phyloP scores from a whole-genome alignment of 768 basidiomycete genomes.

The Infundibulicybe gibba region DNA sequence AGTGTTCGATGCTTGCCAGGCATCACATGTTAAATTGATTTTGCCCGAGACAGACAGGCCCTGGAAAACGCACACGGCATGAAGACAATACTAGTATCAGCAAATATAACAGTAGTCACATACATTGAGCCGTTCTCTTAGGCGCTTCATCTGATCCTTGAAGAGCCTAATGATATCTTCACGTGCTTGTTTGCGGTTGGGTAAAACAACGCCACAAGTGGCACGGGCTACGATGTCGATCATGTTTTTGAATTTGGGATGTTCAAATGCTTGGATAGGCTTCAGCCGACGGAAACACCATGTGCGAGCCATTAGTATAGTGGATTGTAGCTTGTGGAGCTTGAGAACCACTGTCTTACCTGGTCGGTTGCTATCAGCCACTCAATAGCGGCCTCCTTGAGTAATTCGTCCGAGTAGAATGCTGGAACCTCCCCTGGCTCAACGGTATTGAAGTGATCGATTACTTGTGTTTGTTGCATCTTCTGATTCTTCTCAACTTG shows the following conservation, averaged over 20 bases:
- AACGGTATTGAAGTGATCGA: slow-evolving; percentile 2
- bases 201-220: slow-evolving; percentile 22
- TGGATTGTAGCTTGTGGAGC: too few relatives aligned
- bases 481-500: background rate
- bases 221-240: slow-evolving; percentile 19
- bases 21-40: slow-evolving; percentile 30
- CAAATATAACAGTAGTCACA: background rate
- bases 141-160: background rate
- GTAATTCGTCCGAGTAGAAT: slow-evolving; percentile 16
- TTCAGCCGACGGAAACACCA: too few relatives aligned
- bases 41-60: slow-evolving; percentile 3
- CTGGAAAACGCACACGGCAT: too few relatives aligned
- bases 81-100: too few relatives aligned
- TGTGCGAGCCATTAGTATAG: too few relatives aligned
- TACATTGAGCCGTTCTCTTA: slow-evolving; percentile 7
- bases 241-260: slow-evolving; percentile 23
- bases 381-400: slow-evolving; percentile 21
- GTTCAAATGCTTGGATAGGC: slow-evolving; percentile 8
- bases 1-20: slow-evolving; percentile 34
- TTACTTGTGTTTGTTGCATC: slow-evolving; percentile 2
- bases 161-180: slow-evolving; percentile 19
- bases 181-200: slow-evolving; percentile 14
- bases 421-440: slow-evolving; percentile 6
- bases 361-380: slow-evolving; percentile 33
- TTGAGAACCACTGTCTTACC: slow-evolving; percentile 8